These are phyloP conservation scores for Xerocomellus dryophilus DNA, from an alignment of 768 basidiomycete genomes.

Conservation along the genomic window DNA sequence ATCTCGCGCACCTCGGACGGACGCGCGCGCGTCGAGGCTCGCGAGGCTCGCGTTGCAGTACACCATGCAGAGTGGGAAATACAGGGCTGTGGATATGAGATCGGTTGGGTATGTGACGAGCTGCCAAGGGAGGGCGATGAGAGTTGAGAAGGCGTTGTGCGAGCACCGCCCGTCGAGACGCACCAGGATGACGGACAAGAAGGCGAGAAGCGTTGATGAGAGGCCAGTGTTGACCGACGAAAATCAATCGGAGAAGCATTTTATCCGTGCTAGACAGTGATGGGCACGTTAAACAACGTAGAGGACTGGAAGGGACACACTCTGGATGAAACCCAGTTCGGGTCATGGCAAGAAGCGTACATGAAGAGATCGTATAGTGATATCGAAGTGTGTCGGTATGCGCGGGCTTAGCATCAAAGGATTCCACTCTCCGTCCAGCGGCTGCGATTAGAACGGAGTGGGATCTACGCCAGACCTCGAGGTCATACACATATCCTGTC, in stretches of 20 bases:
- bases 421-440: constrained; percentile 87
- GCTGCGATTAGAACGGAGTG: constrained; percentile 59
- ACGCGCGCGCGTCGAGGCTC: constrained; percentile 30
- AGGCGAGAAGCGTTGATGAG: constrained; percentile 22
- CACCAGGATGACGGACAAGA: constrained; percentile 21
- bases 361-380: too few species aligned
- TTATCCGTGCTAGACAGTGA: constrained; percentile 23
- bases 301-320: too few species aligned
- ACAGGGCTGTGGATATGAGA: constrained; percentile 23
- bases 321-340: too few species aligned
- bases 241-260: constrained; percentile 24
- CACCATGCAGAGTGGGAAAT: constrained; percentile 31
- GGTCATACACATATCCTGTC: constrained; percentile 78
- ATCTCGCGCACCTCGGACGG: constrained; percentile 7
- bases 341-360: too few species aligned
- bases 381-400: not conserved
- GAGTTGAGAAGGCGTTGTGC: not conserved
- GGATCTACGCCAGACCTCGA: constrained; percentile 52
- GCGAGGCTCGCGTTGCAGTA: constrained; percentile 36
- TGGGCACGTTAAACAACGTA: not conserved
- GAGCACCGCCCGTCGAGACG: not conserved
- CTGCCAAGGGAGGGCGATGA: constrained; percentile 2
- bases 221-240: constrained; percentile 27
- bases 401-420: constrained; percentile 65
- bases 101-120: constrained; percentile 23